A percentile compares a stretch with the other conserved stretches of the same genome.
Evolutionary conservation across 169 alveolate genomes (phyloP).

Genomic region (Babesia gibsoni): DNA sequence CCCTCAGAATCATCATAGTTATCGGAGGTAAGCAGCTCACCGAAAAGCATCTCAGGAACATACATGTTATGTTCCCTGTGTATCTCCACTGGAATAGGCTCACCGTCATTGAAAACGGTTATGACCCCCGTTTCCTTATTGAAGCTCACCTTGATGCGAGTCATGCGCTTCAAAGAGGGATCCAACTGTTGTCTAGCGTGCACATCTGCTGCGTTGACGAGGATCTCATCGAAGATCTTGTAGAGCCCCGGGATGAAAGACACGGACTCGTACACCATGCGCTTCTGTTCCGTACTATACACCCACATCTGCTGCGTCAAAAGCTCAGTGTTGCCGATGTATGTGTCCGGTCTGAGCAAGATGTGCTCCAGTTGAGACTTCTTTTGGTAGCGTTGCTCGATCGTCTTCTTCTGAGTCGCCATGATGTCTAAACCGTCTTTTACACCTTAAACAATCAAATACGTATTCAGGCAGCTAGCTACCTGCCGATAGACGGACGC

Average conservation of each 20-base stretch:
- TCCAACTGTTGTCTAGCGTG: slow-evolving; percentile 84
- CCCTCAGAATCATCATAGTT: slow-evolving; percentile 98
- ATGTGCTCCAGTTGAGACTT: slow-evolving; percentile 97
- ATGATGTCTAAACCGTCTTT: no score
- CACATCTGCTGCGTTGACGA: slow-evolving; percentile 99
- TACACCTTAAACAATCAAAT: no score
- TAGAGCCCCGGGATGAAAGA: slow-evolving; percentile 97
- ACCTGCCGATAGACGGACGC: no score
- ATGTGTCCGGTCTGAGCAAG: slow-evolving; percentile 97
- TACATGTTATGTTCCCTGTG: slow-evolving; percentile 95
- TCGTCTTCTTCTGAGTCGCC: slow-evolving; percentile 78
- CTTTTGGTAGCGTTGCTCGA: slow-evolving; percentile 97
- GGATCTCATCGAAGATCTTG: slow-evolving; percentile 97
- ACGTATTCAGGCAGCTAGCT: no score
- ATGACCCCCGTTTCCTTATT: slow-evolving; percentile 72
- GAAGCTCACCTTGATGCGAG: slow-evolving; percentile 79
- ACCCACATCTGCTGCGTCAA: slow-evolving; percentile 94
- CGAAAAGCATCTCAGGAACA: slow-evolving; percentile 98
- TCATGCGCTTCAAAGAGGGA: slow-evolving; percentile 73
- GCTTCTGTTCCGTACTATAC: slow-evolving; percentile 79
- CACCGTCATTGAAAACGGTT: slow-evolving; percentile 80
- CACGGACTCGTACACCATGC: slow-evolving; percentile 83
- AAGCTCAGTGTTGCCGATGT: slow-evolving; percentile 93
- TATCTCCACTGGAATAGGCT: slow-evolving; percentile 86
- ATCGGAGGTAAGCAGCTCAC: slow-evolving; percentile 96